These are phyloP conservation scores for Solanum hybrid DNA, from an alignment of 305 asterid species.

Conservation along the genomic window DNA sequence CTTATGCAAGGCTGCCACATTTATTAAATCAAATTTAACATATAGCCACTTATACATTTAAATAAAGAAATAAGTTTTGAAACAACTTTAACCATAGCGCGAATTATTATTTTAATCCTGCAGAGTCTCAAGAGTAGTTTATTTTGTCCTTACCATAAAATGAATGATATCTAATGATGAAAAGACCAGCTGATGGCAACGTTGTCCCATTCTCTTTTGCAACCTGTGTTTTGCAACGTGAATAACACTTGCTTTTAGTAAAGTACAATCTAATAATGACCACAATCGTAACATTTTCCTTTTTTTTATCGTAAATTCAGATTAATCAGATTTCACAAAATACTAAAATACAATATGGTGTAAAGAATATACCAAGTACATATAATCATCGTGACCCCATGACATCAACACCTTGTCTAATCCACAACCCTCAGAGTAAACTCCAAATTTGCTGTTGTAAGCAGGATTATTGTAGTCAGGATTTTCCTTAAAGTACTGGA, in stretches of 20 bases:
- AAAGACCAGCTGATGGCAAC: slow-evolving; percentile 65
- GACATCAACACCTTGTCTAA: slow-evolving; percentile 63
- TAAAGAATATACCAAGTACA: slow-evolving; percentile 56
- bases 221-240: slow-evolving; percentile 5
- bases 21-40: not conserved
- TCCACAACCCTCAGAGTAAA: slow-evolving; percentile 60
- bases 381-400: slow-evolving; percentile 81
- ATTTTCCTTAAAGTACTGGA: slow-evolving; percentile 55
- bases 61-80: not conserved
- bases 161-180: slow-evolving; percentile 67
- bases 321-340: not conserved
- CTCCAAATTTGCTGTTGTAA: slow-evolving; percentile 45
- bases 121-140: not conserved
- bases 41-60: not conserved
- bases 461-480: slow-evolving; percentile 33
- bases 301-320: not conserved
- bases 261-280: not conserved
- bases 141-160: slow-evolving; percentile 48
- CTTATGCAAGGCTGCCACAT: slow-evolving; percentile 47
- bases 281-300: not conserved
- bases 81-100: too few relatives aligned
- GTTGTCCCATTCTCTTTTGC: slow-evolving; percentile 60
- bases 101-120: not conserved
- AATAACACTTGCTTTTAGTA: not conserved
- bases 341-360: too few relatives aligned